Base-by-base conservation (phyloP, 257 asterid species). In the Nicotiana noctiflora region DNA sequence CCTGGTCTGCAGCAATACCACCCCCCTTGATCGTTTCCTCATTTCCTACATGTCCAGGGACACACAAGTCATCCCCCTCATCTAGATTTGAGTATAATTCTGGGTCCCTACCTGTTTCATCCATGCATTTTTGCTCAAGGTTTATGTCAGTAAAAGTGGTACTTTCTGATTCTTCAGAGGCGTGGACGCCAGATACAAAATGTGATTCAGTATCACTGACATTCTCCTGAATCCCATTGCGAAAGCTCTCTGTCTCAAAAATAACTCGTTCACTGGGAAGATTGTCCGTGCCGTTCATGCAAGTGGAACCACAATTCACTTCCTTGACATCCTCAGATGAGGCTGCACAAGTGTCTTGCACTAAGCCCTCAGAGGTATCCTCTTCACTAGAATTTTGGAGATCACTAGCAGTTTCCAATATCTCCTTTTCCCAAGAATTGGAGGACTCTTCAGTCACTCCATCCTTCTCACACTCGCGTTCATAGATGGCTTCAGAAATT, bases 71-170 rank as follows among this genome's bases (percentile, higher is more conserved):
- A 70, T 82, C 86, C 19, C 66, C 70, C 82, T 78, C 84, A 68
- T 87, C 92, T 55, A 65, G 51, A 82, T 83, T 82, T 29, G 87
- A 78, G 66, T 81, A 65, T 80, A 88, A 80, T 59, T 85, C 85
- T 63, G 88, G 88, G 55, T 85, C 89, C 83, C 83, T 89, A 55
- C 84, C 94, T 81, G 87, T 86, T 87, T 86, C 90, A 18, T 80
- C 82, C 44, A 40, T 40, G 32, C 19, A 11, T 34, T 65, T 74
- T 55, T 75, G 82, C 72, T 65, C 80, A 63, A 55, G 75, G 62
- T 51, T 75, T 80, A 83, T 51, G 56, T 59, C 82, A 80, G 19
- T 66, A 40, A 63, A 76, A 32, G 62, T 81, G 61, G 49, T 66
- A 52, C 65, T 66, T 55, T 82, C 61, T 4, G 49, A 8, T 8